Evolutionary conservation across 352 stramenopile species (phyloP).

Genomic region (Phytophthora cryptogea): DNA sequence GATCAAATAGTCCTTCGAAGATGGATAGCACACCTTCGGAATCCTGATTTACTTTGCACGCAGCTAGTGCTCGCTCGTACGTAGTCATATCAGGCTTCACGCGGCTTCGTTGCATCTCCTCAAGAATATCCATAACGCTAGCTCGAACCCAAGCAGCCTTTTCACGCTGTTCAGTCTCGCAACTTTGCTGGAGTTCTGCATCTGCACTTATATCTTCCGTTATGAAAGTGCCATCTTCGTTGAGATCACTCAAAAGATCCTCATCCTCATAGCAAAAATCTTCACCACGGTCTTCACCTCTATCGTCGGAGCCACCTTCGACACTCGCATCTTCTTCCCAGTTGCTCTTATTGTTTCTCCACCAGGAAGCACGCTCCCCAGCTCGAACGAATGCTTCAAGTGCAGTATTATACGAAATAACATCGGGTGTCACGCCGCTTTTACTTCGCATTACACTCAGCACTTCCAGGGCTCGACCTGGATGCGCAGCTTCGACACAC

Average conservation of each 20-base stretch:
- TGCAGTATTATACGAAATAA: conserved; percentile 61
- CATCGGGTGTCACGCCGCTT: conserved; percentile 34
- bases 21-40: conserved; percentile 40
- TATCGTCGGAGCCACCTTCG: conserved; percentile 18
- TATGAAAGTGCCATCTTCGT: neutral
- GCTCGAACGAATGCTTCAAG: conserved; percentile 55
- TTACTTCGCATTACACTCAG: conserved; percentile 43
- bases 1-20: conserved; percentile 40
- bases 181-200: neutral
- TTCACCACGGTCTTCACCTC: conserved; percentile 16
- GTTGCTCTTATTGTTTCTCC: conserved; percentile 25
- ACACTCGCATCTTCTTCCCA: conserved; percentile 21
- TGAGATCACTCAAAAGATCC: neutral
- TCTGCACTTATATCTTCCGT: conserved; percentile 3
- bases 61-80: conserved; percentile 44
- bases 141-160: conserved; percentile 28
- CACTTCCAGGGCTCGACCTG: conserved; percentile 46
- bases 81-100: conserved; percentile 39
- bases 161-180: conserved; percentile 22
- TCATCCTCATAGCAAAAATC: conserved; percentile 7
- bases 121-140: conserved; percentile 34
- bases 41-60: conserved; percentile 48
- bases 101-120: conserved; percentile 41
- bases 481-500: conserved; percentile 45
- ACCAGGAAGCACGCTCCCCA: conserved; percentile 21